Conservation (phyloP, 768 basidiomycete genomes). For the Pleurotus cornucopiae region DNA sequence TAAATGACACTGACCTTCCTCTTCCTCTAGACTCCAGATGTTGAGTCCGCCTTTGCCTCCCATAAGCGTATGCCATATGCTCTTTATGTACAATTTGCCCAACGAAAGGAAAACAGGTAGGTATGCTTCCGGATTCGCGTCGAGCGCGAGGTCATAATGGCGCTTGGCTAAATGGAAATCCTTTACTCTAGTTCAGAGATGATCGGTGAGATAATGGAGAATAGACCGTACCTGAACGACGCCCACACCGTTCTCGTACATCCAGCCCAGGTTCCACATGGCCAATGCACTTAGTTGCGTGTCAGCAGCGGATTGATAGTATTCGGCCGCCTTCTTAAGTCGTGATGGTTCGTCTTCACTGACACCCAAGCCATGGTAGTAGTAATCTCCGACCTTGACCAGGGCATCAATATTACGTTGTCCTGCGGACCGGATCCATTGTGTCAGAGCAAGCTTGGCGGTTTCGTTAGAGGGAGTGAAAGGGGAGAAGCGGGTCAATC, state of each 20-base stretch:
- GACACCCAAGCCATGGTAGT: slow-evolving; percentile 86
- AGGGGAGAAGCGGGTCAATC: slow-evolving; percentile 64
- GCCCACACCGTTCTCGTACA: slow-evolving; percentile 97
- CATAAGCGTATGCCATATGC: slow-evolving; percentile 76
- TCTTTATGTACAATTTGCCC: slow-evolving; percentile 74
- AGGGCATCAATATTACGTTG: slow-evolving; percentile 96
- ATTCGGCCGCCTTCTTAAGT: slow-evolving; percentile 88
- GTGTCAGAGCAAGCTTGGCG: slow-evolving; percentile 78
- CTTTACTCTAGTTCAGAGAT: slow-evolving; percentile 28
- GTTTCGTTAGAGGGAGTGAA: slow-evolving; percentile 77
- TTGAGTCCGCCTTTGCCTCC: slow-evolving; percentile 68
- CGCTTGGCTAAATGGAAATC: slow-evolving; percentile 97
- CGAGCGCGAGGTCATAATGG: slow-evolving; percentile 86
- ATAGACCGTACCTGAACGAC: slow-evolving; percentile 64
- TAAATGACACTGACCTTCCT: slow-evolving; percentile 29
- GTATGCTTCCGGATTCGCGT: slow-evolving; percentile 86
- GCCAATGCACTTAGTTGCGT: slow-evolving; percentile 91
- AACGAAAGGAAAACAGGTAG: slow-evolving; percentile 83
- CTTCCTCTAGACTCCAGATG: slow-evolving; percentile 60
- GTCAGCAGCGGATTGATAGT: slow-evolving; percentile 92
- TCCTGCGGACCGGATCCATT: slow-evolving; percentile 92
- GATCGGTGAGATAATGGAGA: background rate
- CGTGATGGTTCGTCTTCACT: slow-evolving; percentile 58
- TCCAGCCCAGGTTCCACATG: slow-evolving; percentile 99
- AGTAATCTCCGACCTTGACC: slow-evolving; percentile 98